Evolutionary conservation across 192 early-diverging fungal species (phyloP).

Genomic region (Coemansia sp.): DNA sequence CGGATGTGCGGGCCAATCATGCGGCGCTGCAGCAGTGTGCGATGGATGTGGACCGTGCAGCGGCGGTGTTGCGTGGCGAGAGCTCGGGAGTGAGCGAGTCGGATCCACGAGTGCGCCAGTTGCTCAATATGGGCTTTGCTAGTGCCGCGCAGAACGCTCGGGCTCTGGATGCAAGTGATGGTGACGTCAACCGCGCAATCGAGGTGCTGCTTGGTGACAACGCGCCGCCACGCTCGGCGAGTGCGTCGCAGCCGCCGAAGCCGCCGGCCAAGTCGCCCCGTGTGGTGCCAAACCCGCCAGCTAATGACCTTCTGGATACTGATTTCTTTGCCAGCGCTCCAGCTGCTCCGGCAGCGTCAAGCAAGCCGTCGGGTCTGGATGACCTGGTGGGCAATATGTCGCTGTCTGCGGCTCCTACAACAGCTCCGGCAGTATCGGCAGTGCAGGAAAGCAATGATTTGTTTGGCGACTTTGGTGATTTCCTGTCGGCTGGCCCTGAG

Average conservation of each 20-base stretch:
- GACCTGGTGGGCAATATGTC: constrained; percentile 44
- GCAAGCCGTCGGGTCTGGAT: constrained; percentile 5
- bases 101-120: constrained; percentile 62
- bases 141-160: constrained; percentile 65
- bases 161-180: constrained; percentile 69
- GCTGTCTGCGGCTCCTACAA: constrained; percentile 7
- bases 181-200: constrained; percentile 75
- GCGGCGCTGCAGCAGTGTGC: constrained; percentile 67
- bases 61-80: constrained; percentile 66
- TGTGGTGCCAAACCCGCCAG: constrained; percentile 5
- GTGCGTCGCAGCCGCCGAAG: constrained; percentile 1
- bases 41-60: constrained; percentile 73
- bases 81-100: not conserved
- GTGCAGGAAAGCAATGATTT: constrained; percentile 29
- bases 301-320: constrained; percentile 21
- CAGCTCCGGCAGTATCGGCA: constrained; percentile 16
- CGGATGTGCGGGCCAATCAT: constrained; percentile 64
- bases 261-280: constrained; percentile 5
- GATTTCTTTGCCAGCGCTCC: constrained; percentile 29
- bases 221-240: constrained; percentile 30
- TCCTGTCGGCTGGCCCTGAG: constrained; percentile 24
- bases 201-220: constrained; percentile 54
- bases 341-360: not conserved
- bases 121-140: constrained; percentile 74
- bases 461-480: constrained; percentile 58